A percentile compares a stretch with the other conserved stretches of the same genome.
Evolutionary conservation across 148 eudicot species (phyloP).

Genomic region (Fallopia convolvulus): DNA sequence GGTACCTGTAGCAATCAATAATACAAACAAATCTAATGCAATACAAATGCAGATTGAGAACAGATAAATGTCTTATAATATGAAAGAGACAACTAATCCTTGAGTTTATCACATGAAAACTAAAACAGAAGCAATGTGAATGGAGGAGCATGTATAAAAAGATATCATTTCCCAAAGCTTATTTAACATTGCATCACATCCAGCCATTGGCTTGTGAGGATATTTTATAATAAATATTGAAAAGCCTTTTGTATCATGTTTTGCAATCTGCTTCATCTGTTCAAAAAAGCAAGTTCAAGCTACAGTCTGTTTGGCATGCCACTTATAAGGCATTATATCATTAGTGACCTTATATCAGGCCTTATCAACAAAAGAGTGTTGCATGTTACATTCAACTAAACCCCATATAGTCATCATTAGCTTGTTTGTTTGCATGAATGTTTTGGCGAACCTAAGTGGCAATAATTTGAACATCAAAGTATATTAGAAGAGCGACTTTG

Average conservation of each 20-base stretch:
- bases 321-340: not conserved
- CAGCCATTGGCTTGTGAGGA: not conserved
- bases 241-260: not conserved
- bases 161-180: not conserved
- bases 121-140: not conserved
- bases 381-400: not conserved
- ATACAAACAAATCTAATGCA: not conserved
- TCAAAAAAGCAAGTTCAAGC: not conserved
- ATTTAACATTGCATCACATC: not conserved
- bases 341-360: not conserved
- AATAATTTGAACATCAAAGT: not conserved
- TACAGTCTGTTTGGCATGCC: not conserved
- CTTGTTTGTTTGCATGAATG: not conserved
- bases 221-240: not conserved
- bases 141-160: not conserved
- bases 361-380: not conserved
- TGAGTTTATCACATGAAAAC: not conserved
- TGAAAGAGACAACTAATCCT: not conserved
- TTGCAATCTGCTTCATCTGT: not conserved
- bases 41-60: not conserved
- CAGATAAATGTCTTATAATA: not conserved
- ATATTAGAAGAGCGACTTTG: not conserved
- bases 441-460: not conserved
- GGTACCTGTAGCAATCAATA: constrained; percentile 62
- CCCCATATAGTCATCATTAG: not conserved